Conservation (phyloP, 169 alveolate genomes). For the Plasmodium fragile region DNA sequence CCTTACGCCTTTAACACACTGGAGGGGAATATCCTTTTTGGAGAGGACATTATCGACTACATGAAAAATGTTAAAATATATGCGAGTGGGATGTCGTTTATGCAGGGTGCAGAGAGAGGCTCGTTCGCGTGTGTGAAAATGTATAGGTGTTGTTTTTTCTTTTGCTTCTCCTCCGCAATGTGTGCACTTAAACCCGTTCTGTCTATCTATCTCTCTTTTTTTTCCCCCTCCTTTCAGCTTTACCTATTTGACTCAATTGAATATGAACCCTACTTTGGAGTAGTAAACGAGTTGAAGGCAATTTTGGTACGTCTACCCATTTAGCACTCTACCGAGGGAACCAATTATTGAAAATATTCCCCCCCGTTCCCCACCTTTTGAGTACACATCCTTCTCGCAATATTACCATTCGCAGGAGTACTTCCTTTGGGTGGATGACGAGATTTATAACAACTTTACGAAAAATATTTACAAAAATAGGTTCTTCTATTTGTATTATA, state of each 20-base stretch:
- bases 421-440: constrained; percentile 66
- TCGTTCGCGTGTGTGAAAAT: neutral
- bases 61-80: constrained; percentile 63
- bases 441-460: constrained; percentile 65
- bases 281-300: constrained; percentile 47
- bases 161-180: neutral
- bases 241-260: constrained; percentile 48
- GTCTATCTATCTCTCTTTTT: neutral
- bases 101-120: neutral
- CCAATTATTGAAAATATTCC: neutral
- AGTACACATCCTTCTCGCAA: neutral
- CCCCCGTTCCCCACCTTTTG: neutral
- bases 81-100: neutral
- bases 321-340: neutral
- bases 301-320: constrained; percentile 40
- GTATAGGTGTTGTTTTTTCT: neutral
- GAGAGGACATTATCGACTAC: constrained; percentile 63
- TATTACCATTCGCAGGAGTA: constrained; percentile 28
- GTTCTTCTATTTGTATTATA: constrained; percentile 48
- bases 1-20: constrained; percentile 77
- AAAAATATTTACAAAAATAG: constrained; percentile 41
- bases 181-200: neutral
- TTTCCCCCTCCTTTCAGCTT: constrained; percentile 18
- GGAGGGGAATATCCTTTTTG: constrained; percentile 62
- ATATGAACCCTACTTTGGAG: constrained; percentile 63